Evolutionary conservation across 345 rosid genomes (phyloP).

Genomic region (Gynandropsis gynandra): DNA sequence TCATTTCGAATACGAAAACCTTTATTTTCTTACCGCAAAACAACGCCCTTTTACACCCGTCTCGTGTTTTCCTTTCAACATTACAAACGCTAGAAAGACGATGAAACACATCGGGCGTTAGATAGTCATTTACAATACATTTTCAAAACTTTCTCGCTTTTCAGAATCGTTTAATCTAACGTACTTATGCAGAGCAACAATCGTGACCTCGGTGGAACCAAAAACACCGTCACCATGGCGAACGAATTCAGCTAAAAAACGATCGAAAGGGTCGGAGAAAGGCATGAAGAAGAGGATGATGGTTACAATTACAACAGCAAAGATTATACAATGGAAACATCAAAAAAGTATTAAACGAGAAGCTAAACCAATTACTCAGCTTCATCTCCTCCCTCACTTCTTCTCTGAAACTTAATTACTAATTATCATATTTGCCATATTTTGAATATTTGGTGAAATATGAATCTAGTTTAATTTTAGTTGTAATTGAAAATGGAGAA

Average conservation of each 20-base stretch:
- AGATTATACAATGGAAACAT: slow-evolving; percentile 49
- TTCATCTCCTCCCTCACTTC: slow-evolving; percentile 47
- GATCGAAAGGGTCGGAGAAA: neutral
- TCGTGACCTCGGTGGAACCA: slow-evolving; percentile 39
- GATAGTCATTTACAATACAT: neutral
- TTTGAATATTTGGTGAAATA: neutral
- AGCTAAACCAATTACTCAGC: slow-evolving; percentile 39
- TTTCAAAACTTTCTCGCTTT: neutral
- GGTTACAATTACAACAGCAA: slow-evolving; percentile 8
- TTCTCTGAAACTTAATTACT: slow-evolving; percentile 24
- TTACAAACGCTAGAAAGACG: neutral
- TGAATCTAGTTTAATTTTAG: neutral
- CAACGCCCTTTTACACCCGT: too few relatives aligned
- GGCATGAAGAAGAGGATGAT: neutral
- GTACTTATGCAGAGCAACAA: slow-evolving; percentile 34
- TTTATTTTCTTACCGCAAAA: too few relatives aligned
- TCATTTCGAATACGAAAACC: too few relatives aligned
- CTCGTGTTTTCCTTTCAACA: neutral
- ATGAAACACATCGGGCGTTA: neutral
- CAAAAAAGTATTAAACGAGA: slow-evolving; percentile 66
- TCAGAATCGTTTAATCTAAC: slow-evolving; percentile 11
- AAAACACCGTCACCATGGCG: slow-evolving; percentile 47
- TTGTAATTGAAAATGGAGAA: neutral
- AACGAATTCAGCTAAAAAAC: slow-evolving; percentile 20
- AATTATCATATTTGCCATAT: neutral